These are phyloP conservation scores for Fistulifera solaris DNA, from an alignment of 108 stramenopile genomes.

Conservation along the genomic window DNA sequence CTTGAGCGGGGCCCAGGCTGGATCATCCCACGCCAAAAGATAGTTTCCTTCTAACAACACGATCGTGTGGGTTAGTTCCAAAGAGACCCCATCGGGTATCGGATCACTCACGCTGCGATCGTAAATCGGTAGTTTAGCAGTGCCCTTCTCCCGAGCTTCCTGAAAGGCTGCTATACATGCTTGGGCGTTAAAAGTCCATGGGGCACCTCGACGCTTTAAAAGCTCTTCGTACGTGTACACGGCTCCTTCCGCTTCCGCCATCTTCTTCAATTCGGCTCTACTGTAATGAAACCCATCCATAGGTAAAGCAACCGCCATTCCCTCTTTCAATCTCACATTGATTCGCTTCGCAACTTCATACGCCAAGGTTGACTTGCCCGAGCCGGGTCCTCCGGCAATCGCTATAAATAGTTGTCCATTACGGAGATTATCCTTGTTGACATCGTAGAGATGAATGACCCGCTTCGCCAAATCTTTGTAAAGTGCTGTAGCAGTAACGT, in stretches of 20 bases:
- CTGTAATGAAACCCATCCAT: constrained; percentile 76
- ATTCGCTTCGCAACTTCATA: constrained; percentile 24
- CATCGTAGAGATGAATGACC: background rate
- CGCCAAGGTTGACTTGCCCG: constrained; percentile 41
- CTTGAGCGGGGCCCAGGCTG: constrained; percentile 1
- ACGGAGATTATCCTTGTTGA: constrained; percentile 2
- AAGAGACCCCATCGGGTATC: constrained; percentile 25
- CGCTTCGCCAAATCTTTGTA: too few relatives aligned
- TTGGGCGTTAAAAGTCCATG: constrained; percentile 63
- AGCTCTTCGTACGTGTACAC: constrained; percentile 6
- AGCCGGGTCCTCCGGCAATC: constrained; percentile 12
- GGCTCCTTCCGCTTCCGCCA: constrained; percentile 16
- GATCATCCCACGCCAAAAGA: constrained; percentile 18
- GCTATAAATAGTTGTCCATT: constrained; percentile 6
- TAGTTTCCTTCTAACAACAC: constrained; percentile 67
- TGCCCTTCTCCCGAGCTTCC: constrained; percentile 18
- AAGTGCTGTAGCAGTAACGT: too few relatives aligned
- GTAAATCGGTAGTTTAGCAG: constrained; percentile 41
- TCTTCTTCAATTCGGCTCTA: constrained; percentile 29
- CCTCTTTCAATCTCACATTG: constrained; percentile 7
- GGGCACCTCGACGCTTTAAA: constrained; percentile 40
- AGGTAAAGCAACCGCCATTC: constrained; percentile 35
- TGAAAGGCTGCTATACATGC: constrained; percentile 22
- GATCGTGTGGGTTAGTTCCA: constrained; percentile 29
- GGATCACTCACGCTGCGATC: constrained; percentile 46